Evolutionary conservation across 1,284 basidiomycete genomes (phyloP).

Genomic region (Ceratobasidium papillatum): DNA sequence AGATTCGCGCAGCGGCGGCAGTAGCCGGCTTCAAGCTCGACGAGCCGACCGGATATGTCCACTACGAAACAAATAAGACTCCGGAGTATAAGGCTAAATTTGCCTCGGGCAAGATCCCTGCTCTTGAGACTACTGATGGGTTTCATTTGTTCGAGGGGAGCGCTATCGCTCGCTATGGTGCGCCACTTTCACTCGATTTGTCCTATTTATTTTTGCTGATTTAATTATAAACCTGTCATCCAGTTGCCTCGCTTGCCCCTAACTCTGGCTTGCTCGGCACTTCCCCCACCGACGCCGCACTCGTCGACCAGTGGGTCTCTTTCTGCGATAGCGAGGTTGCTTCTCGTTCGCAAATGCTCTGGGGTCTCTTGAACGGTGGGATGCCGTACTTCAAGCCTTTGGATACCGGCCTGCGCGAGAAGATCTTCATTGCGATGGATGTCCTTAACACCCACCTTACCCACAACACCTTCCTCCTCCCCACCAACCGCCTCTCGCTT

Average conservation of each 20-base stretch:
- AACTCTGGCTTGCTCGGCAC: constrained; percentile 71
- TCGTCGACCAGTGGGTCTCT: constrained; percentile 73
- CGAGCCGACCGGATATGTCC: constrained; percentile 64
- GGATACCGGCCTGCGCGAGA: constrained; percentile 64
- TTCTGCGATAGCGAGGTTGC: constrained; percentile 69
- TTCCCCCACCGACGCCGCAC: constrained; percentile 64
- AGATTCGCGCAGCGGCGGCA: constrained; percentile 80
- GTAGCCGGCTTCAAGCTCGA: constrained; percentile 75
- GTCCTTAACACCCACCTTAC: constrained; percentile 80
- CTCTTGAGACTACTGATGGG: constrained; percentile 80
- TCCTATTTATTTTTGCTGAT: constrained; percentile 49
- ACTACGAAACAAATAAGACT: constrained; percentile 78
- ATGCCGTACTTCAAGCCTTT: constrained; percentile 55
- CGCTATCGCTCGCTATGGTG: constrained; percentile 89
- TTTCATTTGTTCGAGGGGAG: constrained; percentile 80
- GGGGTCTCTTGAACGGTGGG: constrained; percentile 46
- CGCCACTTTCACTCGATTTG: constrained; percentile 57
- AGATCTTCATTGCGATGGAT: constrained; percentile 63
- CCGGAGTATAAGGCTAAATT: constrained; percentile 82
- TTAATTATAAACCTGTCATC: constrained; percentile 5
- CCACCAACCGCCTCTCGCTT: constrained; percentile 91
- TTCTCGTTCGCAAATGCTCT: constrained; percentile 48
- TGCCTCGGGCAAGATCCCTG: constrained; percentile 86
- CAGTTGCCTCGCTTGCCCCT: constrained; percentile 77
- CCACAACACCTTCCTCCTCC: constrained; percentile 86